phyloP scores from a whole-genome alignment of 2,329 filamentous ascomycete species.

The Epichloe gansuensis region DNA sequence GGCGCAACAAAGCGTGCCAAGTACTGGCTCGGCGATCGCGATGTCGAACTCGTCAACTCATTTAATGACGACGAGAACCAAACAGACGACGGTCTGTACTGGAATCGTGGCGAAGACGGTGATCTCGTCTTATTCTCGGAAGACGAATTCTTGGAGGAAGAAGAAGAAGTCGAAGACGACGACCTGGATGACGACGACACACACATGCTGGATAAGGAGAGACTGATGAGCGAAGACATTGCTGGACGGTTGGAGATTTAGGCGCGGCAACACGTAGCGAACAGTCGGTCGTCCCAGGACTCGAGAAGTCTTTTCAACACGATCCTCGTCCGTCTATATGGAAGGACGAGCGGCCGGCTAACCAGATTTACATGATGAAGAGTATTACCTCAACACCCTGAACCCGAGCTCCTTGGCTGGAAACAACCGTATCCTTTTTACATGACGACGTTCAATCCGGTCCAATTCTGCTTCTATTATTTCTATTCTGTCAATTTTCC shows the following conservation, averaged over 20 bases:
- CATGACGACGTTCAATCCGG: no score
- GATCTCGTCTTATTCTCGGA: constrained; percentile 42
- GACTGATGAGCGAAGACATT: constrained; percentile 50
- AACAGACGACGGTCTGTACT: constrained; percentile 38
- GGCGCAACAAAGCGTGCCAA: constrained; percentile 56
- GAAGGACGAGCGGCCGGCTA: not conserved
- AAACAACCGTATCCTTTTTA: no score
- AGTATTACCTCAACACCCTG: not conserved
- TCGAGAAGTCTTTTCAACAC: not conserved
- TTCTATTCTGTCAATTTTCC: not conserved
- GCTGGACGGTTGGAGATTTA: constrained; percentile 51
- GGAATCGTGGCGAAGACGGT: constrained; percentile 46
- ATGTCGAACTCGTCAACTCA: constrained; percentile 33
- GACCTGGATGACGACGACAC: constrained; percentile 33
- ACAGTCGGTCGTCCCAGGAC: not conserved
- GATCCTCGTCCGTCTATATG: not conserved
- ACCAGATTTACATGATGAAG: no score
- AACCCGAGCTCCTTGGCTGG: no score
- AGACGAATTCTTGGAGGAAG: constrained; percentile 35
- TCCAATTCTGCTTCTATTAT: not conserved
- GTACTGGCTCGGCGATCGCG: constrained; percentile 72
- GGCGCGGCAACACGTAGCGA: not conserved
- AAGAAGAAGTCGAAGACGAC: constrained; percentile 21
- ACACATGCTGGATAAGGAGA: constrained; percentile 29
- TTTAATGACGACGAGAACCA: constrained; percentile 35